Evolutionary conservation across 164 flowering plant species (phyloP).

Genomic region (Protea cynaroides): DNA sequence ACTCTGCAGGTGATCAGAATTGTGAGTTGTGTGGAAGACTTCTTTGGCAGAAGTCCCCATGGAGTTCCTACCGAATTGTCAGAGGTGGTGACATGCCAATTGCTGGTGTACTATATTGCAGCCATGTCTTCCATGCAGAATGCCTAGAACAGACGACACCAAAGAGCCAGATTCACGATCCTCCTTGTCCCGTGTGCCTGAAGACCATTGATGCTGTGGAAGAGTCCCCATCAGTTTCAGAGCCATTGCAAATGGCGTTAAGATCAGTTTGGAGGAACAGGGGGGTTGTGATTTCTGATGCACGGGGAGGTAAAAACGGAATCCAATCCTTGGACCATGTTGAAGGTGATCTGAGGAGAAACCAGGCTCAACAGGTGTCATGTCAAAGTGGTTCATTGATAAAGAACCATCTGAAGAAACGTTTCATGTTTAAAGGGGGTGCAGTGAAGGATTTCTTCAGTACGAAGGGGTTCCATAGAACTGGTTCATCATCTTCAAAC

Average conservation of each 20-base stretch:
- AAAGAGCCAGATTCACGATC: constrained; percentile 36
- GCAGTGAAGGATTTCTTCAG: constrained; percentile 21
- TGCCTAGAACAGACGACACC: constrained; percentile 47
- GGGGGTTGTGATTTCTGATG: constrained; percentile 19
- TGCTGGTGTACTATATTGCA: constrained; percentile 43
- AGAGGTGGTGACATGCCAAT: constrained; percentile 42
- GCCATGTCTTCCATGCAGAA: constrained; percentile 52
- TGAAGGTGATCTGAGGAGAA: constrained; percentile 19
- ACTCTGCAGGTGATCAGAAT: constrained; percentile 20
- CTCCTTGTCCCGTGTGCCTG: constrained; percentile 46
- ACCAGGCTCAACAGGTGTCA: constrained; percentile 12
- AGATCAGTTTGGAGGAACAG: constrained; percentile 25
- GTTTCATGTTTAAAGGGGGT: constrained; percentile 29
- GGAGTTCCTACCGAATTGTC: constrained; percentile 40
- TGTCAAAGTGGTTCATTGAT: constrained; percentile 15
- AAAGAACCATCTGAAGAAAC: constrained; percentile 31
- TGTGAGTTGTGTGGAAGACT: constrained; percentile 42
- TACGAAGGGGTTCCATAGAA: constrained; percentile 20
- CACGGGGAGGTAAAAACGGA: constrained; percentile 4
- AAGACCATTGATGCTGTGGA: constrained; percentile 18
- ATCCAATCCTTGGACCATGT: constrained; percentile 11
- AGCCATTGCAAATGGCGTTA: constrained; percentile 34
- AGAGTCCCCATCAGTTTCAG: constrained; percentile 24
- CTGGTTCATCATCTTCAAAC: constrained; percentile 25
- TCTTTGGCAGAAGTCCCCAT: constrained; percentile 39